These are phyloP conservation scores for Endogone sp. DNA, from an alignment of 192 early-diverging fungal genomes.

Conservation along the genomic window DNA sequence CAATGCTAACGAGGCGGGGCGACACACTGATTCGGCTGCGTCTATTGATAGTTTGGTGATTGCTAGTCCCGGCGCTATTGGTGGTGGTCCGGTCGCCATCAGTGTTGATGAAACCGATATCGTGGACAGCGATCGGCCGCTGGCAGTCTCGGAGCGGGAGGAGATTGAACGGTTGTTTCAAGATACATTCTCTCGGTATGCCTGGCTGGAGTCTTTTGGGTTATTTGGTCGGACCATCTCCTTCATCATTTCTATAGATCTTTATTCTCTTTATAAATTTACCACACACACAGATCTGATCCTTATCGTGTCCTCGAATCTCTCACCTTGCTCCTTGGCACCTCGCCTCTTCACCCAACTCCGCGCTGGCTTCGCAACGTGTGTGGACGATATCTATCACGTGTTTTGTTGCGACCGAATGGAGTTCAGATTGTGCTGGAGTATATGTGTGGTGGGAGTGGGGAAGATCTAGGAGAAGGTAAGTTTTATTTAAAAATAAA, in stretches of 20 bases:
- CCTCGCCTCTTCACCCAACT: conserved; percentile 42
- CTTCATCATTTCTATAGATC: no score
- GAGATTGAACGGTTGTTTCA: conserved; percentile 17
- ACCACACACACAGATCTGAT: conserved; percentile 31
- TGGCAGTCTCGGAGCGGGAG: conserved; percentile 1
- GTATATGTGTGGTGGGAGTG: conserved; percentile 57
- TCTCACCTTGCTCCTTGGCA: conserved; percentile 57
- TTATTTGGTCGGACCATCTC: conserved; percentile 19
- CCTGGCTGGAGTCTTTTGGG: conserved; percentile 1
- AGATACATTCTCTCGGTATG: conserved; percentile 38
- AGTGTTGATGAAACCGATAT: neutral
- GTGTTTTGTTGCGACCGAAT: conserved; percentile 57
- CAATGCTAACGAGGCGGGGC: neutral
- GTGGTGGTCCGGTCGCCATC: neutral
- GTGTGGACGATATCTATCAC: conserved; percentile 65
- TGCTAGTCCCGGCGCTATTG: neutral
- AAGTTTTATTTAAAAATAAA: no score
- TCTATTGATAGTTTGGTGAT: neutral
- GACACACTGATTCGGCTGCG: no score
- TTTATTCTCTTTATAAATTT: no score
- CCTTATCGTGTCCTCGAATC: conserved; percentile 58
- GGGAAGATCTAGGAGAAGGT: no score
- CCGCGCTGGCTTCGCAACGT: conserved; percentile 61
- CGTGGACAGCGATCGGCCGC: neutral
- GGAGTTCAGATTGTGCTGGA: conserved; percentile 64